Base-by-base conservation (phyloP, 2,329 filamentous ascomycete species). In the Pestalotiopsis sp. region DNA sequence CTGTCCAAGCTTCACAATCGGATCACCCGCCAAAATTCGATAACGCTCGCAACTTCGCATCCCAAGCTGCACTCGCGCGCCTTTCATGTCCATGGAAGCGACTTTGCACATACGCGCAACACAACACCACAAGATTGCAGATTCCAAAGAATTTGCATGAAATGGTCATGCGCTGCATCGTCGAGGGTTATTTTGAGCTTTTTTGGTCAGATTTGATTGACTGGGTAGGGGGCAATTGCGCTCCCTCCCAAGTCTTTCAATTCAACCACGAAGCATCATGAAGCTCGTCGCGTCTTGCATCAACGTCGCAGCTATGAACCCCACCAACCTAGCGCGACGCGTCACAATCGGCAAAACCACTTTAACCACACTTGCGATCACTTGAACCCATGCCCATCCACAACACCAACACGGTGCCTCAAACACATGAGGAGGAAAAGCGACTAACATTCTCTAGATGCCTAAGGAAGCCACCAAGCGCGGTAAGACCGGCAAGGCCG, bases 391-490 rank as follows among this genome's bases (percentile, higher is more conserved):
- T 40, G 17, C 17, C 35, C 58, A 61, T 30, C 7, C 39, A 6
- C 20, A 26, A 48, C 39, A 64, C 20, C 30, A 62, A 35, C 9
- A 62, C 44, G 17, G 3, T n/a, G 7, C 44, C 20, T 20, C 17
- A 17, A 52, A n/a, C 20, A n/a, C 7, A 38, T 30, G n/a, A n/a
- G 22, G 30, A 39, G 20, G 3, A 9, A 17, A 52, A 22, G 44
- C 75, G 13, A 66, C 78, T 79, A 73, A 78, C 70, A 70, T 26
- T 3, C 14, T 17, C 65, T 87, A 76, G 71, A 89, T 89, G 87
- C 85, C 87, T 75, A 89, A 89, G 83, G 86, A 85, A 75, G 79
- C 84, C 64, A 79, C 83, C 71, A 89, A 88, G 82, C 83, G 83
- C 72, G 85, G 83, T 73, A 78, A 78, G 74, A 71, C 77, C 74